Conservation (phyloP, 78 protist species). For the Corallochytrium limacisporum region DNA sequence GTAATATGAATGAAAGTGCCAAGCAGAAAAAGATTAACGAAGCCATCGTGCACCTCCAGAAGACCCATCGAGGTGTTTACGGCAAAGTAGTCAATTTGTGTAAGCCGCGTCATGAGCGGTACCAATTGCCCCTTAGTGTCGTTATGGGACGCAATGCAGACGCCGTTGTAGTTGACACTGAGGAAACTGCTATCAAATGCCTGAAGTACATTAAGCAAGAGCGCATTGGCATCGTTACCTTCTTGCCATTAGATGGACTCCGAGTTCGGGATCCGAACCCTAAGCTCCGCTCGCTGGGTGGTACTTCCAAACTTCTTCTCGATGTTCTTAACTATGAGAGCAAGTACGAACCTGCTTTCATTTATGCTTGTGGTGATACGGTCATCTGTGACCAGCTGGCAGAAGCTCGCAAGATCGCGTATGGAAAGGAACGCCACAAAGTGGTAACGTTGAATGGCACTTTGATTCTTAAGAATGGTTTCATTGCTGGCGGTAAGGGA, state of each 20-base stretch:
- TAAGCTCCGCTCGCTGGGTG: constrained; percentile 46
- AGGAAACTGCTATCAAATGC: constrained; percentile 61
- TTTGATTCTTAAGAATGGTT: constrained; percentile 66
- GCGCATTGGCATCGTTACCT: constrained; percentile 51
- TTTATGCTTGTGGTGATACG: constrained; percentile 74
- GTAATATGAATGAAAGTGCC: constrained; percentile 17
- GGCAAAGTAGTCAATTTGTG: constrained; percentile 71
- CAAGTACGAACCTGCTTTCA: constrained; percentile 9
- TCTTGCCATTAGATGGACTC: constrained; percentile 75
- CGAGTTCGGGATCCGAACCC: constrained; percentile 23
- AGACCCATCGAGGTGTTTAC: constrained; percentile 63
- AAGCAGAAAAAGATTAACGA: constrained; percentile 21
- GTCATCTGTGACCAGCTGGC: constrained; percentile 63
- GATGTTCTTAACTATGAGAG: not conserved
- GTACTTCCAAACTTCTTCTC: not conserved
- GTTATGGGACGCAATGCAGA: constrained; percentile 82
- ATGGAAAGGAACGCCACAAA: constrained; percentile 3
- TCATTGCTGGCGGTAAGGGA: constrained; percentile 73
- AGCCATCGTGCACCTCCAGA: constrained; percentile 31
- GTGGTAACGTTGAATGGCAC: constrained; percentile 80
- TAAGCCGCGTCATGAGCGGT: constrained; percentile 45
- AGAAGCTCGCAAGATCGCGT: constrained; percentile 62
- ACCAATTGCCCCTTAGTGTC: constrained; percentile 62
- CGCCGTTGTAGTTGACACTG: constrained; percentile 81
- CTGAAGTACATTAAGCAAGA: constrained; percentile 67